Base-by-base conservation (phyloP, 192 early-diverging fungal genomes). In the Entomortierella beljakovae region DNA sequence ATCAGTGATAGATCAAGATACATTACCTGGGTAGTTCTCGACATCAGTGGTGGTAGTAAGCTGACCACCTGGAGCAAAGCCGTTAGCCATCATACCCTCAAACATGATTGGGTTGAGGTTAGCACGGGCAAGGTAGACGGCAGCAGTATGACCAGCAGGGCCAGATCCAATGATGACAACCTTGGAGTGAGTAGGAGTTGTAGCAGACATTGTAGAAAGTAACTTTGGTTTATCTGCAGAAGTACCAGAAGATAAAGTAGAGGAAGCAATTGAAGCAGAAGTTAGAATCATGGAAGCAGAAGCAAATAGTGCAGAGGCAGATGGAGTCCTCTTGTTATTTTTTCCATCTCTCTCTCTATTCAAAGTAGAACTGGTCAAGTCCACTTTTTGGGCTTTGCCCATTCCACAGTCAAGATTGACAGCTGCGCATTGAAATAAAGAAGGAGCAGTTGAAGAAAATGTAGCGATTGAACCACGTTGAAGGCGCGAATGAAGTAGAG, bases 31-130 rank as follows among this genome's bases (percentile, higher is more conserved):
- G 80, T 94, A 91, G 87, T 95, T 97, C 83, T 98, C 97, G 29
- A 98, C 94, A 54, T 98, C 96, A 55, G 95, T 98, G 25, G 96
- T 98, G 16, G 97, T 97, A 18, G 96, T 98, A 25, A 98, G 90
- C 87, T 87, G 87, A 56, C 88, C 84, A 66, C 87, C 86, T 23
- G 87, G 79, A 38, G 87, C 85, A 43, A 89, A 84, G 26, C 91
- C 96, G 52, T 93, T 97, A 31, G 98, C 96, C 87, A 98, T 88
- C 85, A 96, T 96, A 49, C 98, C 97, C 82, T 99, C 98, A 73
- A 93, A 99, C 85, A 99, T 87, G 62, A 97, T 88, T 10, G 98
- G 98, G 38, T 93, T 76, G 40, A 99, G 83, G 81, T 98, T 95
- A 40, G 98, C 98, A 56, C 98, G 92, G 34, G 97, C 96, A 28